Base-by-base conservation (phyloP, 2,329 filamentous ascomycete genomes). In the Podosphaera fusca region DNA sequence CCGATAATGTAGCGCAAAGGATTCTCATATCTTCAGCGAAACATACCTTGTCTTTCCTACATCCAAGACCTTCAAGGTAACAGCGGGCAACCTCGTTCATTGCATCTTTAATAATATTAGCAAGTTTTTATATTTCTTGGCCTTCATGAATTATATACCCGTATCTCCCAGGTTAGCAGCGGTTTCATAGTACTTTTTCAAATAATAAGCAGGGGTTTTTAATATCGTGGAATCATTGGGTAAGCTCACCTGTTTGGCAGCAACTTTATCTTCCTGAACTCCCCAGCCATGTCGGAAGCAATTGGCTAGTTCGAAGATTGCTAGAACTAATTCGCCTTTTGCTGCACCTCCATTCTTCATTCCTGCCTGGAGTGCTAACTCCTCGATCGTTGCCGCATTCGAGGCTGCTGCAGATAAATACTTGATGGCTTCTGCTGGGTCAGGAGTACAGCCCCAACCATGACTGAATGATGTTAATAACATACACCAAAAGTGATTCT, bases 41-140 rank as follows among this genome's bases (percentile, higher is more conserved):
- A 79, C 86, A 71, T 76, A 95, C 90, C 85, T 95, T 96, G 74
- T 98, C 89, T 70, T 96, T 98, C 70, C 88, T 92, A 67, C 88
- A 90, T 38, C 92, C 92, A 70, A 94, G 95, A n/a, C 92, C 92
- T 68, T 95, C 85, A 34, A 94, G 70, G 75, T 92, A 96, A 73
- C 92, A 98, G 87, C 88, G 94, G 40, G 82, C 92, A 56, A 84
- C 84, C 70, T 96, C 90, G 67, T 95, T 95, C 89, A 96, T 95
- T 58, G 89, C 92, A 72, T 98, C 92, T 81, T 63, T 59, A 59
- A 61, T 60, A 63, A 59, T 60, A 60, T 66, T 45, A 67, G 63
- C 63, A 35, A 49, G 53, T 57, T 57, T 45, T 57, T 51, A 49
- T 29, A 45, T 35, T 51, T 56, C 53, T 60, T 55, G 59, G 59